Conservation (phyloP, 2,329 filamentous ascomycete species). For the Exserohilum turcica region DNA sequence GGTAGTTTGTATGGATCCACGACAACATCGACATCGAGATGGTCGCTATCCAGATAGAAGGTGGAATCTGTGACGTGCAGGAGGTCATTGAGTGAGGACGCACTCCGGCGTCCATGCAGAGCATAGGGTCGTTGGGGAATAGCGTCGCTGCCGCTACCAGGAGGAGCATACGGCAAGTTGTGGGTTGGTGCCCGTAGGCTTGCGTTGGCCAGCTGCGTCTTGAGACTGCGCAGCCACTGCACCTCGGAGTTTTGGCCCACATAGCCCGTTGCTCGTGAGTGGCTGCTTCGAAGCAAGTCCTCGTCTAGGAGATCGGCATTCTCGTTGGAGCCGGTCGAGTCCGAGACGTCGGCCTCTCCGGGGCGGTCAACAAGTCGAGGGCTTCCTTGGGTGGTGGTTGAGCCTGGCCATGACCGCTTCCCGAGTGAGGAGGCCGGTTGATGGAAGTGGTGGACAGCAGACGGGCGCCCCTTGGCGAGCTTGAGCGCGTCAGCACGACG, state of each 20-base stretch:
- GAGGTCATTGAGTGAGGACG: not conserved
- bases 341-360: not conserved
- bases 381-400: too few relatives aligned
- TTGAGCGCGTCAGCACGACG: too few relatives aligned
- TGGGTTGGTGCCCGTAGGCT: not conserved
- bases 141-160: too few relatives aligned
- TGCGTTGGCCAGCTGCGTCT: not conserved
- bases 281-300: not conserved
- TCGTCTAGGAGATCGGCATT: not conserved
- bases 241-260: not conserved
- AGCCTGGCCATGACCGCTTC: too few relatives aligned
- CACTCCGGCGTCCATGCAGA: not conserved
- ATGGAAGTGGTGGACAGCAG: too few relatives aligned
- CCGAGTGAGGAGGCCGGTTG: too few relatives aligned
- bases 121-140: not conserved
- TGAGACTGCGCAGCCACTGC: not conserved
- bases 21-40: not conserved
- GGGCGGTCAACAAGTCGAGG: too few relatives aligned
- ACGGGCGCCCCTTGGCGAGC: too few relatives aligned
- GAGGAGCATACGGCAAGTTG: not conserved
- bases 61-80: not conserved
- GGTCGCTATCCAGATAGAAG: not conserved
- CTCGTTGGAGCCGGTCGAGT: not conserved
- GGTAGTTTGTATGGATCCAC: not conserved
- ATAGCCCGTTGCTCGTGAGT: not conserved